Percentiles rank a stretch among this genome's conserved stretches.
Evolutionary conservation across 306 rosid genomes (phyloP).

Genomic region (Elaeagnus macrophylla): DNA sequence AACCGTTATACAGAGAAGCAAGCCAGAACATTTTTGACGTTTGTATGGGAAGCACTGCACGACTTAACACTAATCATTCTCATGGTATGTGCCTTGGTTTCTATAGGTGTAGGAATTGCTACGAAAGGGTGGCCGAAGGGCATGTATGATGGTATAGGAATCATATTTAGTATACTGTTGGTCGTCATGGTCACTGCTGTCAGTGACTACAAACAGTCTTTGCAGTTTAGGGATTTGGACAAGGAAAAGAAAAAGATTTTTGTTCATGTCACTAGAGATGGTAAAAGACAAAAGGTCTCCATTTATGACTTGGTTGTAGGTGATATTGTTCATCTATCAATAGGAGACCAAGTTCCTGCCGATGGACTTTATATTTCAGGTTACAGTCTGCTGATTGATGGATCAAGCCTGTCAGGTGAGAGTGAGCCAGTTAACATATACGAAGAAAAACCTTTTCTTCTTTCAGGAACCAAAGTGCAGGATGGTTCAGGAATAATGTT

Average conservation of each 20-base stretch:
- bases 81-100: slow-evolving; percentile 72
- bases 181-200: slow-evolving; percentile 83
- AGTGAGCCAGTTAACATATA: slow-evolving; percentile 60
- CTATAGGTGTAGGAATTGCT: slow-evolving; percentile 71
- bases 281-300: slow-evolving; percentile 57
- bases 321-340: slow-evolving; percentile 79
- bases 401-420: slow-evolving; percentile 93
- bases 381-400: slow-evolving; percentile 68
- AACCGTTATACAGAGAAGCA: slow-evolving; percentile 75
- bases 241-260: slow-evolving; percentile 79
- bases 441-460: slow-evolving; percentile 73
- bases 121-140: slow-evolving; percentile 98
- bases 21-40: slow-evolving; percentile 51
- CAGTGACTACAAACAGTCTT: slow-evolving; percentile 81
- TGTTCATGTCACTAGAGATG: slow-evolving; percentile 73
- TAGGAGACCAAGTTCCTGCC: slow-evolving; percentile 92
- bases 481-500: slow-evolving; percentile 91
- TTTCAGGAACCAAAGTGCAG: slow-evolving; percentile 90
- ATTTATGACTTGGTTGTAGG: slow-evolving; percentile 83
- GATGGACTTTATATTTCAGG: slow-evolving; percentile 82
- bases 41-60: slow-evolving; percentile 86
- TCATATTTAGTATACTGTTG: slow-evolving; percentile 62
- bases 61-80: slow-evolving; percentile 82
- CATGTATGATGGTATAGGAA: slow-evolving; percentile 80
- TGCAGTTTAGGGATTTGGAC: slow-evolving; percentile 80